Conservation (phyloP, 305 asterid genomes). For the Rubia peregrina region DNA sequence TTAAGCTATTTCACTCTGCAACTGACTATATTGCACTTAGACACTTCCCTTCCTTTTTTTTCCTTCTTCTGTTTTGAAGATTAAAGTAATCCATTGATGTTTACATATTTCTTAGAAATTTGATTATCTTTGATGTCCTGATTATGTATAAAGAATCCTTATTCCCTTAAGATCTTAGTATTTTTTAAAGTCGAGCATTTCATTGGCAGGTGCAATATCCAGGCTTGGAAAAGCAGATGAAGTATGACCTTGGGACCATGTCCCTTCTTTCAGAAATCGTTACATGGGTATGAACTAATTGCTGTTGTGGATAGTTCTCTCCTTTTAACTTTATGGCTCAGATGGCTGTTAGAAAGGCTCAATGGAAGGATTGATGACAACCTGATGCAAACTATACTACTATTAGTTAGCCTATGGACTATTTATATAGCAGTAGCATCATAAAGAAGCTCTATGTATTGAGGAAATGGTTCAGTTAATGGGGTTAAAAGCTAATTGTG, state of each 20-base stretch:
- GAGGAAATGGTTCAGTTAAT: background rate
- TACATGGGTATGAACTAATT: slow-evolving; percentile 53
- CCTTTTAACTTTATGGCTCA: background rate
- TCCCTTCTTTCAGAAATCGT: slow-evolving; percentile 54
- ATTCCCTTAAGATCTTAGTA: background rate
- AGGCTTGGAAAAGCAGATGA: slow-evolving; percentile 80
- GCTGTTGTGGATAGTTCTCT: background rate
- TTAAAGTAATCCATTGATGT: background rate
- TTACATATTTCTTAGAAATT: background rate
- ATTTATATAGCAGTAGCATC: background rate
- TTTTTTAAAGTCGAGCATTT: slow-evolving; percentile 10
- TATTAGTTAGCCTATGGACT: background rate
- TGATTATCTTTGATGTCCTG: background rate
- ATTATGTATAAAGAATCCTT: background rate
- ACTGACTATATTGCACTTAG: background rate
- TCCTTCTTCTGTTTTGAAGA: background rate
- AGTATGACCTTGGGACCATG: slow-evolving; percentile 75
- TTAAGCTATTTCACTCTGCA: background rate
- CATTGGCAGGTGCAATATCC: slow-evolving; percentile 78
- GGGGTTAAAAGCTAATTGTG: background rate
- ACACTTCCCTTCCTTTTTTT: background rate
- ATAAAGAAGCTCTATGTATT: background rate
- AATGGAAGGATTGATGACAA: background rate
- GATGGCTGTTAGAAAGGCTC: background rate
- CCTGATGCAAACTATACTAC: background rate